phyloP scores from a whole-genome alignment of 106 monocot species.

The Acorus gramineus region DNA sequence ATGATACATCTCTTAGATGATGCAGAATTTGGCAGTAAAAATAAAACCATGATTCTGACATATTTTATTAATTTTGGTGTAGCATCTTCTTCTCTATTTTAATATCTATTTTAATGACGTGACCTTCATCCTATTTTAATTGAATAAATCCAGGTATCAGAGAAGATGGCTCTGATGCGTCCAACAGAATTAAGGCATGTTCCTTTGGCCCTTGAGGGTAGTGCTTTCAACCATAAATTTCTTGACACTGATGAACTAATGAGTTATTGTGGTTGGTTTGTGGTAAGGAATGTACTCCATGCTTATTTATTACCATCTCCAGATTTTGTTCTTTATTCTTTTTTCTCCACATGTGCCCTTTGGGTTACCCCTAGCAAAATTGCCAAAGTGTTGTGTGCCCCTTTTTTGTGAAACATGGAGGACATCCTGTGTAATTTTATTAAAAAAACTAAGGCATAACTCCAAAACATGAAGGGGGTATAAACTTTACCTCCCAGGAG shows the following conservation, averaged over 20 bases:
- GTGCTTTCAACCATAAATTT: conserved; percentile 71
- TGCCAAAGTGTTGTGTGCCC: too few species aligned
- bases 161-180: conserved; percentile 66
- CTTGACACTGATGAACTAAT: conserved; percentile 77
- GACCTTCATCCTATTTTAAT: conserved; percentile 2
- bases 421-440: too few species aligned
- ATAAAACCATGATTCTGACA: too few species aligned
- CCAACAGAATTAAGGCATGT: conserved; percentile 71
- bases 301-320: neutral
- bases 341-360: too few species aligned
- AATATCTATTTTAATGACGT: neutral
- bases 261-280: conserved; percentile 75
- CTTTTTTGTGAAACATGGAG: too few species aligned
- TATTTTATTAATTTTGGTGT: too few species aligned
- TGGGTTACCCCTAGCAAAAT: too few species aligned
- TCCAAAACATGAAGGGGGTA: too few species aligned
- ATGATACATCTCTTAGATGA: too few species aligned
- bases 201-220: conserved; percentile 68
- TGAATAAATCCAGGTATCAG: conserved; percentile 45
- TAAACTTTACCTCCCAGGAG: too few species aligned
- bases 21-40: too few species aligned
- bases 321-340: neutral
- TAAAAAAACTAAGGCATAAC: too few species aligned
- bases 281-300: conserved; percentile 22
- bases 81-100: neutral